phyloP scores from a whole-genome alignment of 306 rosid genomes.

The Sicyos edulis region DNA sequence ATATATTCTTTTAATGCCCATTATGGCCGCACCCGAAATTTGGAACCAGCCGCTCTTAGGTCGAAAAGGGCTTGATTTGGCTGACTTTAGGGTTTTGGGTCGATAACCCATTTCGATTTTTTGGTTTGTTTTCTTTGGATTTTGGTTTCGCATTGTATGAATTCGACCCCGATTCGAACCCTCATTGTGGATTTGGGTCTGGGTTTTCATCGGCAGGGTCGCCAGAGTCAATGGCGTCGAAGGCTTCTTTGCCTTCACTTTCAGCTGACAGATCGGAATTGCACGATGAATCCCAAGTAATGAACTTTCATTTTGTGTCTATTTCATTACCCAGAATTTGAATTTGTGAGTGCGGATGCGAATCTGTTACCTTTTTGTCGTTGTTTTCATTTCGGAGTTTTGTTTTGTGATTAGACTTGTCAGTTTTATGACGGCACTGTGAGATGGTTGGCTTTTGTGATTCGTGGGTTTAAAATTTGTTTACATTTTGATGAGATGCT shows the following conservation, averaged over 20 bases:
- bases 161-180: no score
- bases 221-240: constrained; percentile 73
- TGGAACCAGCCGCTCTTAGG: not conserved
- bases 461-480: not conserved
- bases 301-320: not conserved
- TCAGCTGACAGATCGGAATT: constrained; percentile 54
- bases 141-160: constrained; percentile 11
- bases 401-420: not conserved
- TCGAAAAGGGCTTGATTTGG: not conserved
- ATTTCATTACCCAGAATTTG: not conserved
- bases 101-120: constrained; percentile 12
- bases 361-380: not conserved
- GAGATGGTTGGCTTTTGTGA: not conserved
- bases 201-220: constrained; percentile 30
- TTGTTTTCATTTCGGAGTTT: not conserved
- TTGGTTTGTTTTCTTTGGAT: not conserved
- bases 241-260: constrained; percentile 47
- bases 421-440: not conserved
- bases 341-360: not conserved
- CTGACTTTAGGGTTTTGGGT: constrained; percentile 61
- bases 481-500: not conserved
- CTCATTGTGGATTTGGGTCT: constrained; percentile 30
- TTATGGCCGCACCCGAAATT: constrained; percentile 22
- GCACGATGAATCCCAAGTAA: constrained; percentile 43
- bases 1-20: constrained; percentile 13